Conservation (phyloP, 2,329 filamentous ascomycete species). For the Drechslerella stenobrocha region DNA sequence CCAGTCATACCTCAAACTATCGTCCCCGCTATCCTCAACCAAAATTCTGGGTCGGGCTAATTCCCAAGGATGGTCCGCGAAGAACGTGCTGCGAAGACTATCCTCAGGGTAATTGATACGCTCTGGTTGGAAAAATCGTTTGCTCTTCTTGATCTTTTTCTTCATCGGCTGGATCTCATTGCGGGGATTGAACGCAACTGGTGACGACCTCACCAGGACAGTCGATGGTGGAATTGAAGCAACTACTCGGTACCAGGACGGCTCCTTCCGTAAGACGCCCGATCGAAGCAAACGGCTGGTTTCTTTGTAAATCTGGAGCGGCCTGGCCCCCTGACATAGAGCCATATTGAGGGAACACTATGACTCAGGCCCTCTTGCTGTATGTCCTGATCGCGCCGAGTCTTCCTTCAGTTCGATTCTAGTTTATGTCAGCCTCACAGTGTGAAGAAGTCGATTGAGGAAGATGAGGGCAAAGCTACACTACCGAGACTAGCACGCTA, state of each 20-base stretch:
- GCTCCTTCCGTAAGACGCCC: constrained; percentile 56
- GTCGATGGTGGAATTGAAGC: constrained; percentile 65
- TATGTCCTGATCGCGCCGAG: neutral
- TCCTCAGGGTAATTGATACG: constrained; percentile 82
- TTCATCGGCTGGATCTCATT: constrained; percentile 55
- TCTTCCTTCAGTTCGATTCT: too few relatives aligned
- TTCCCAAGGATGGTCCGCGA: constrained; percentile 95
- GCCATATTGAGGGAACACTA: constrained; percentile 32
- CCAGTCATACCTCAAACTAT: constrained; percentile 77
- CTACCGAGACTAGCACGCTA: too few relatives aligned
- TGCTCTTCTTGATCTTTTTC: constrained; percentile 59
- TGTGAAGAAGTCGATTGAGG: too few relatives aligned
- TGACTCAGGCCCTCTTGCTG: neutral
- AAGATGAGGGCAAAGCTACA: too few relatives aligned
- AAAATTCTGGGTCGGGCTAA: constrained; percentile 83
- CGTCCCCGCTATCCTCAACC: constrained; percentile 81
- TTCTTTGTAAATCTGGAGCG: constrained; percentile 61
- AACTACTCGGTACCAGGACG: constrained; percentile 64
- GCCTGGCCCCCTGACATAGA: constrained; percentile 56
- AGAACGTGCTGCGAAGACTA: constrained; percentile 76
- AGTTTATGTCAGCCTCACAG: too few relatives aligned
- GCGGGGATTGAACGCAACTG: constrained; percentile 57
- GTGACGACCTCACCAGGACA: constrained; percentile 64
- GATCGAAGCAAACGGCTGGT: constrained; percentile 60
- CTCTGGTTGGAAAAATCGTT: constrained; percentile 73